phyloP scores from a whole-genome alignment of 2,329 filamentous ascomycete genomes.

The Hypocreales sp. region DNA sequence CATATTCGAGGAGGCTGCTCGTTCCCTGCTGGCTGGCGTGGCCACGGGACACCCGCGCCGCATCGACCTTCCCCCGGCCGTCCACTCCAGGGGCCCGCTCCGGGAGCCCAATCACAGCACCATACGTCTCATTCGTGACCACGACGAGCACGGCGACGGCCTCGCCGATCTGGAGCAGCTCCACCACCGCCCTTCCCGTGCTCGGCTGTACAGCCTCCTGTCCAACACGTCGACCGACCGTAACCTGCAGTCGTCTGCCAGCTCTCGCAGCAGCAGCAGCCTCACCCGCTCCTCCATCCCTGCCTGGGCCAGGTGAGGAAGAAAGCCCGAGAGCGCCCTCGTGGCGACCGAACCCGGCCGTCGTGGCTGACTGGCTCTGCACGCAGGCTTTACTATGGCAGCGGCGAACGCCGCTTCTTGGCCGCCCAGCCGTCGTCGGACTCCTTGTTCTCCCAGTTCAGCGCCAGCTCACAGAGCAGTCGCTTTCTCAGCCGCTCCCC shows the following conservation, averaged over 20 bases:
- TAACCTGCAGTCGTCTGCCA: constrained; percentile 34
- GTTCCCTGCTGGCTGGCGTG: constrained; percentile 15
- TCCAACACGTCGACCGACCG: constrained; percentile 33
- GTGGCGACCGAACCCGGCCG: not conserved
- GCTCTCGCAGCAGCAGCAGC: constrained; percentile 29
- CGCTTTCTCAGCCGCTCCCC: constrained; percentile 32
- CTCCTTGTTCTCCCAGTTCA: constrained; percentile 28
- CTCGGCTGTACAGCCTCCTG: constrained; percentile 34
- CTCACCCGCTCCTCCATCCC: constrained; percentile 30
- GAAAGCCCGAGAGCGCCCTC: not conserved
- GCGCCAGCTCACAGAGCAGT: constrained; percentile 30
- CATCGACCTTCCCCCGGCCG: constrained; percentile 23
- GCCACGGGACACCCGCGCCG: constrained; percentile 9
- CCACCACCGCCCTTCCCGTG: constrained; percentile 35
- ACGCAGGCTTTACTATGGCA: constrained; percentile 55
- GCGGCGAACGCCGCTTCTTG: constrained; percentile 42
- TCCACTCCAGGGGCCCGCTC: constrained; percentile 22
- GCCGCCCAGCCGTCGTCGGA: constrained; percentile 26
- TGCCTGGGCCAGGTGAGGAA: constrained; percentile 34
- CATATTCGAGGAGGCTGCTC: constrained; percentile 30
- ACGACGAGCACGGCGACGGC: constrained; percentile 50
- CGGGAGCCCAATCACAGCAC: constrained; percentile 19
- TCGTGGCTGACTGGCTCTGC: not conserved
- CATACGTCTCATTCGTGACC: constrained; percentile 33
- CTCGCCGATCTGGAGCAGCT: constrained; percentile 42